Evolutionary conservation across 2,329 filamentous ascomycete genomes (phyloP), one percentile per base, ranked within the genome.

Genomic region (Anthostomella pinea): DNA sequence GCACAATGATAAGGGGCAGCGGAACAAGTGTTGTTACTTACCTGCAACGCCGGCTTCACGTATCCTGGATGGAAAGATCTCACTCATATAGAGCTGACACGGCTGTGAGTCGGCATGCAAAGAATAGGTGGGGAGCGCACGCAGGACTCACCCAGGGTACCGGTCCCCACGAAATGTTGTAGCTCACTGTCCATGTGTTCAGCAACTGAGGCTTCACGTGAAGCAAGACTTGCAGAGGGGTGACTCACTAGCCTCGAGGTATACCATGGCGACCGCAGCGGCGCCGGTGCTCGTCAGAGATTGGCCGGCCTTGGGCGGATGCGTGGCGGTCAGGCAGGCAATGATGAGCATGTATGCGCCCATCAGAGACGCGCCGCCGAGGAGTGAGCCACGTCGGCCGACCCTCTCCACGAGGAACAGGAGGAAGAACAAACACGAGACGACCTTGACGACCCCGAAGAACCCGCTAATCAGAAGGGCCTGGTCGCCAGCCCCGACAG

Each of bases 311-410:
- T 57, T 52, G 1, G 66, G 64, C 3, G 69, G 70, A 45, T 69
- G 62, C 2, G 61, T 68, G 16, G 63, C 63, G 11, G 70, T 63
- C n/a, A 75, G 60, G n/a, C 64, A 59, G 9, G 67, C 66, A 24
- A 75, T 67, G 33, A 74, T 70, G 33, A 75, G 65, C 70, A 75
- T 74, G 51, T 70, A 73, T 1, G 57, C 56, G 20, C 67, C 70
- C 72, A 76, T 75, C 24, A 68, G 62, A 28, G 66, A 63, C 0
- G 71, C 66, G 1, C 72, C 72, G 3, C 53, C 57, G 18, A 76
- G 61, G n/a, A 77, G 66, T 0, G 70, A 68, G 8, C 64, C 60
- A 9, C 66, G 61, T 20, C 72, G 68, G 3, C 72, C 72, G 17
- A 75, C 58, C 4, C 65, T 60, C 45, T 75, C 72, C 22, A 75